Base-by-base conservation (phyloP, 768 basidiomycete genomes). In the Hypholoma fasciculare region DNA sequence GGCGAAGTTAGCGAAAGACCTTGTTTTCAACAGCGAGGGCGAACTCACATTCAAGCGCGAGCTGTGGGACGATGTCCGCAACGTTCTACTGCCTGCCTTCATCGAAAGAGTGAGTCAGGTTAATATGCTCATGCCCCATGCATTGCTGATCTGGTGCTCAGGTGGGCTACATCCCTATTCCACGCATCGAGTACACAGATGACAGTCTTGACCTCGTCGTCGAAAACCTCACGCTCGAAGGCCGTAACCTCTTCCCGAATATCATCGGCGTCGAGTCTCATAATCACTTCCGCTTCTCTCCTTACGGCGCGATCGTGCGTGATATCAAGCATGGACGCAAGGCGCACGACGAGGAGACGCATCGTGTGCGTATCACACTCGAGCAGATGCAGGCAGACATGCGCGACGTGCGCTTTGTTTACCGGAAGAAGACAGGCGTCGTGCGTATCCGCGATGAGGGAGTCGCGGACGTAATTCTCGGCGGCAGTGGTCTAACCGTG, bases 171-270 rank as follows among this genome's bases (percentile, higher is more conserved):
- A 69, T 96, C 56, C 94, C 94, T 7, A 96, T 98, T 63, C 96
- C 96, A 0, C 88, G 94, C 37, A 85, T 95, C 69, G 96, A 97
- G 74, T 98, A 97, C 75, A 89, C 89, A 34, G 94, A 96, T 72
- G 88, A 92, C 52, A 69, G 79, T 7, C 74, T 96, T 59, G 95
- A 97, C 64, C 81, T 97, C 44, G 92, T 96, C 58, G 85, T 98
- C 60, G 96, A 98, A 79, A 98, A 96, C 72, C 82, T 97, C 37
- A 90, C 92, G 1, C 80, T 96, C n/a, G 87, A 91, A 59, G 93
- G 93, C 14, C 84, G 87, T 46, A 96, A 98, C 75, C 74, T 98
- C 3, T 89, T 96, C 81, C 95, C 94, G 1, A 93, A 89, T 65
- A 67, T 89, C 58, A 79, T 92, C 48, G 74, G 80, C 4, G 60